Percentiles rank a stretch among this genome's conserved stretches.
These are phyloP conservation scores for Venturia oleaginea DNA, from an alignment of 2,329 filamentous ascomycete genomes.

Conservation along the genomic window DNA sequence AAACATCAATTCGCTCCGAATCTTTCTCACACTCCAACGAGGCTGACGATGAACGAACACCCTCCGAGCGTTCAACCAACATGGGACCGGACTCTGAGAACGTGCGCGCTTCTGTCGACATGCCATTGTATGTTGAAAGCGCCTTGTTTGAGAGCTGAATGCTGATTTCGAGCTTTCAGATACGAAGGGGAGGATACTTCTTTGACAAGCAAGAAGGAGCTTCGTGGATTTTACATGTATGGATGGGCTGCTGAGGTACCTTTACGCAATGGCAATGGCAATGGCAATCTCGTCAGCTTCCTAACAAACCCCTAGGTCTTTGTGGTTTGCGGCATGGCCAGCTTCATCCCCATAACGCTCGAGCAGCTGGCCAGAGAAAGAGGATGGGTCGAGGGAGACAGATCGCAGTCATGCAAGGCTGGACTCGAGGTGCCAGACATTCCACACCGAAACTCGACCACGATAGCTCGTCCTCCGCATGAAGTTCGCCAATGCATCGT, in stretches of 20 bases:
- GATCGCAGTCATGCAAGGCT: constrained; percentile 61
- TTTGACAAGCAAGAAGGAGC: constrained; percentile 78
- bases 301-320: constrained; percentile 9
- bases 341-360: constrained; percentile 90
- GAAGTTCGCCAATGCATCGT: constrained; percentile 63
- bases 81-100: constrained; percentile 23
- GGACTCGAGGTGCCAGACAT: constrained; percentile 25
- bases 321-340: constrained; percentile 61
- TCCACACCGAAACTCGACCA: constrained; percentile 11
- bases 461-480: constrained; percentile 19
- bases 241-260: constrained; percentile 76
- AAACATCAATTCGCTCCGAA: background rate
- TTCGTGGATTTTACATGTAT: constrained; percentile 92
- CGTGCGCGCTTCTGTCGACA: background rate
- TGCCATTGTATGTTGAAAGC: background rate
- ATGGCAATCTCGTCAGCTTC: background rate
- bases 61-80: constrained; percentile 18
- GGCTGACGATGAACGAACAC: constrained; percentile 35
- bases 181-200: constrained; percentile 81
- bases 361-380: constrained; percentile 90
- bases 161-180: constrained; percentile 4
- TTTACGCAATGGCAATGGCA: background rate
- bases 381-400: constrained; percentile 75
- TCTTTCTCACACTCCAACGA: constrained; percentile 25
- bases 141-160: background rate